phyloP scores from a whole-genome alignment of 2,329 filamentous ascomycete species.

The Alternaria conjuncta region DNA sequence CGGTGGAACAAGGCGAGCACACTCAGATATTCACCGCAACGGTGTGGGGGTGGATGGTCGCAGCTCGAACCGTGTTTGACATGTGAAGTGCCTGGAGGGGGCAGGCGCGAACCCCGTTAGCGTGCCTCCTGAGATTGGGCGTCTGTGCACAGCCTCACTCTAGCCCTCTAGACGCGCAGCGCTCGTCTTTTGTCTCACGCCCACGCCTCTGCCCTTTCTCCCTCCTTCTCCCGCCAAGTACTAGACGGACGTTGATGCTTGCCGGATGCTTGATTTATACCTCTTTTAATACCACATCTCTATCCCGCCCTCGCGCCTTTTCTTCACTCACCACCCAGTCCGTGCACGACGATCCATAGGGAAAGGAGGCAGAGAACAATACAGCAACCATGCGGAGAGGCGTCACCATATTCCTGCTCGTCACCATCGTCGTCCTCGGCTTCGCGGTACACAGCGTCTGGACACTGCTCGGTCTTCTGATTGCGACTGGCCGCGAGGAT shows the following conservation, averaged over 20 bases:
- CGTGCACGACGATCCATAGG: constrained; percentile 4
- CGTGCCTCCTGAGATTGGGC: constrained; percentile 18
- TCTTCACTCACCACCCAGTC: constrained; percentile 6
- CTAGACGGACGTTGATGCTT: constrained; percentile 17
- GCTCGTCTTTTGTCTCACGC: constrained; percentile 18
- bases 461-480: constrained; percentile 72
- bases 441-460: constrained; percentile 72
- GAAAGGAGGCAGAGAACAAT: constrained; percentile 30
- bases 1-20: not conserved
- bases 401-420: constrained; percentile 67
- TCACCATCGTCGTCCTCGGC: constrained; percentile 68
- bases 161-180: constrained; percentile 11
- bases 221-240: constrained; percentile 17
- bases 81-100: constrained; percentile 14
- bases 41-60: not conserved
- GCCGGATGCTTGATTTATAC: constrained; percentile 17
- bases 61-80: constrained; percentile 8
- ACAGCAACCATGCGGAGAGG: constrained; percentile 63
- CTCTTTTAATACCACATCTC: constrained; percentile 16
- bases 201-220: constrained; percentile 15
- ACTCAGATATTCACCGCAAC: not conserved
- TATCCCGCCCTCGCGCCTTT: constrained; percentile 6
- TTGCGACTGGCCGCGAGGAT: constrained; percentile 71
- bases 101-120: not conserved
- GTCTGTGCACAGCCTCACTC: constrained; percentile 27